Evolutionary conservation across 192 early-diverging fungal species (phyloP), one percentile per base, ranked within the genome.

Genomic region (Dissophora ornata): DNA sequence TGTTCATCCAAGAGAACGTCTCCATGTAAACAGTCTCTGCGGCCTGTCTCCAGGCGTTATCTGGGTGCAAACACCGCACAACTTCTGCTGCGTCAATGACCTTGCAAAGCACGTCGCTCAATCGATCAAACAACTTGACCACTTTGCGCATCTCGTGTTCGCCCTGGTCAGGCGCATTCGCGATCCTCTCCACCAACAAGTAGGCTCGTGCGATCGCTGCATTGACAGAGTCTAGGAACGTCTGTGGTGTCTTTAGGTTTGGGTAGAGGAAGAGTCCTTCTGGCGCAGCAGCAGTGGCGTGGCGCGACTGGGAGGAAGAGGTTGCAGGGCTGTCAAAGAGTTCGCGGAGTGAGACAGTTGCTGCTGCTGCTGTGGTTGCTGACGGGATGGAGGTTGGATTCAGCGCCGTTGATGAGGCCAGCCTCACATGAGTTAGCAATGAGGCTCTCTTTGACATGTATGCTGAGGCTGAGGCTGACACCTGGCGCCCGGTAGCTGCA

Each of bases 41-140:
- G 6, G 88, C 91, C 34, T 84, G 71, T 50, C 90, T 82, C 80
- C 89, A 92, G 25, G 57, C 63, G 62, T 61, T 58, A 69, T 94
- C 90, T 0, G 97, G 94, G 60, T 98, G 96, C 32, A 94, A 90
- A 65, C 93, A 93, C 32, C 95, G 88, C 4, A 97, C 83, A n/a
- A 99, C 88, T 75, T 99, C 97, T 0, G 93, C 90, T 41, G 90
- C 87, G 61, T 99, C 97, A 79, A 98, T 91, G 1, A 98, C 93
- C 34, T 90, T 87, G 44, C 97, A 99, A 16, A 99, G 83, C 2
- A 88, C 84, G 77, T 99, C 95, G 21, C 91, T 93, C 19, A 98
- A 83, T 47, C 91, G 83, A 71, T 99, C 97, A 48, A 98, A 85
- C 42, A 92, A 85, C 74, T 96, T 94, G 62, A 99, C 88, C 1